These are phyloP conservation scores for Gynochthodes officinalis DNA, from an alignment of 257 asterid species.

Conservation along the genomic window DNA sequence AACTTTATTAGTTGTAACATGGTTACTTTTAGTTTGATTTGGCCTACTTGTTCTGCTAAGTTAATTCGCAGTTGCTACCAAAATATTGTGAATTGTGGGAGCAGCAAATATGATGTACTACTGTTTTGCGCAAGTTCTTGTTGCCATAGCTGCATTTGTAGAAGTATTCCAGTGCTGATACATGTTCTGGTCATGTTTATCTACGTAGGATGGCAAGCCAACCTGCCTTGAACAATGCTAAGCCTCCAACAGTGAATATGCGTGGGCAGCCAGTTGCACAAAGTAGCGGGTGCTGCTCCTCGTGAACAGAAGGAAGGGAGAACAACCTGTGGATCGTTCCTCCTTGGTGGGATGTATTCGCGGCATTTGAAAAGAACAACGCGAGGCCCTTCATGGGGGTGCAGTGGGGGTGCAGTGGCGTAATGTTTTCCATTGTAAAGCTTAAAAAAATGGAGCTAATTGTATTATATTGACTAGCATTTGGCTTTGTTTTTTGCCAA, in stretches of 20 bases:
- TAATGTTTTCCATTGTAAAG: slow-evolving; percentile 3
- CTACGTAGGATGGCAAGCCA: slow-evolving; percentile 50
- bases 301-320: slow-evolving; percentile 9
- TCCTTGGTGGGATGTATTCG: slow-evolving; percentile 7
- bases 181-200: neutral
- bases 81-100: neutral
- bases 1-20: too few species aligned
- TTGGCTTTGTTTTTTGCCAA: neutral
- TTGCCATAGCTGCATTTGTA: neutral
- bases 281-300: slow-evolving; percentile 48
- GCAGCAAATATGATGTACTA: too few species aligned
- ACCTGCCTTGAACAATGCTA: slow-evolving; percentile 34
- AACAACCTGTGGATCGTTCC: neutral
- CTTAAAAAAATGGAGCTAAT: neutral
- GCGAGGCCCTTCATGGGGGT: neutral
- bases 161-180: neutral
- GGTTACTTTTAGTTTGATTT: too few species aligned
- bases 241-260: slow-evolving; percentile 45
- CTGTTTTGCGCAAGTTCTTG: neutral
- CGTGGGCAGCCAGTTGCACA: slow-evolving; percentile 49
- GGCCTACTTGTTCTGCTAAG: neutral
- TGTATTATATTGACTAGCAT: neutral
- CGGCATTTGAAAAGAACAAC: slow-evolving; percentile 17
- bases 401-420: neutral
- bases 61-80: neutral